Base-by-base conservation (phyloP, 306 rosid genomes). In the Acacia acuminata region DNA sequence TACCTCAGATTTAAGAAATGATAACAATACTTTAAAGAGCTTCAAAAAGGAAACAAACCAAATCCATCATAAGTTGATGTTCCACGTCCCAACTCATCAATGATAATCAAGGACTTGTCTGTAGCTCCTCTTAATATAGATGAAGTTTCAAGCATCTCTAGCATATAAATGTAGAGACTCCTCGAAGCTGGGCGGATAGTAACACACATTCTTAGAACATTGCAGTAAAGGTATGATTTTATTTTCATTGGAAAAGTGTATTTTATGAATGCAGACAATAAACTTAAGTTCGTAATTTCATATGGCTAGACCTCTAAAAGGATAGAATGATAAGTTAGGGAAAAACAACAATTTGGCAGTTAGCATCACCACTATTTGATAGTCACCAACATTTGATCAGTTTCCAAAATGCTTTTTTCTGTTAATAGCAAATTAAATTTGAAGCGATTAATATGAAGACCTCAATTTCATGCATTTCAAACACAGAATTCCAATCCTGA, bases 71-170 rank as follows among this genome's bases (percentile, higher is more conserved):
- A 94, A 64, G 99, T 94, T 77, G 99, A 94, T 84, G 99, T 96
- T 78, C 99, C 99, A 67, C 98, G 97, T 64, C 99, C 99, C 89
- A 96, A 87, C 86, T 96, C 99, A 45, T 94, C 99, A 34, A 96
- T 94, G 90, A 96, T 94, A 85, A 96, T 91, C 90, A 96, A 84
- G 55, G 99, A 94, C 90, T 89, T 96, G 83, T 88, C 90, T 5
- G 97, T 92, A 75, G 98, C 94, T 77, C 99, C 99, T 89, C 90
- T 96, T 88, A 96, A 81, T 84, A 96, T 94, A 38, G 98, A 96
- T 81, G 99, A 90, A 79, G 98, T 96, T 89, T 96, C 99, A 36
- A 96, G 99, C 99, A 96, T 96, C 90, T 96, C 99, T 94, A 92
- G 98, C 99, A 96, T n/a, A n/a, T 96, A 70, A 94, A 96, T 73